Evolutionary conservation across 495 filamentous ascomycete genomes (phyloP), one percentile per base, ranked within the genome.

Genomic region (Clohesyomyces aquaticus): DNA sequence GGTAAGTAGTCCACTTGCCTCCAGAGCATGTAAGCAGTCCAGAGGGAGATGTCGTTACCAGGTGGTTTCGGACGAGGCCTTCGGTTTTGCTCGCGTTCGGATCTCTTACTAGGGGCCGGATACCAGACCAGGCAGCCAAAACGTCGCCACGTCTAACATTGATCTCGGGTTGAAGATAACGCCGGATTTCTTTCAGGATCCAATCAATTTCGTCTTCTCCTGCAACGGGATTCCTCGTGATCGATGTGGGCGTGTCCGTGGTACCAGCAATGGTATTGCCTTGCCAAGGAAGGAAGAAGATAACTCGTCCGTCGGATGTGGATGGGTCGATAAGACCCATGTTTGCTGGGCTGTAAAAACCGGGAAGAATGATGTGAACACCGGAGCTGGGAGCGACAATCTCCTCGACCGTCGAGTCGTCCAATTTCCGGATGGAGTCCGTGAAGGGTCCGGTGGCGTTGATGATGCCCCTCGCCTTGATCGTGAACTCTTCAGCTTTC

Each of bases 281-380:
- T 77, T 98, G 93, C 94, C 94, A 98, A 18, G 94, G 94, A 27
- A 98, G 84, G 84, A 98, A 98, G 86, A 98, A 98, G 70, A 98
- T 97, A 42, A 98, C 94, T 70, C 94, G 84, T 18, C 94, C 94
- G 73, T 98, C 94, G 0, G 93, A 97, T 0, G 94, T 98, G 10
- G 84, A 85, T 0, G 94, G 94, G 69, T 98, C 94, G 71, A 98
- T 96, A 41, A 98, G 81, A 42, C 94, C 94, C 94, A 98, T 98
- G 72, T 96, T 88, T 10, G 89, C 85, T 23, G 94, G 94, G 63
- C 88, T 91, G 81, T 91, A 98, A 79, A 96, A 98, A 28, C 94
- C 94, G 18, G 94, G 94, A 1, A 98, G 83, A 63, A 98, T 89
- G 59, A 98, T 84, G 75, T 98, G 94, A 53, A 96, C 93, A 69